Conservation (phyloP, 768 basidiomycete genomes). For the Albatrellus ellisii region DNA sequence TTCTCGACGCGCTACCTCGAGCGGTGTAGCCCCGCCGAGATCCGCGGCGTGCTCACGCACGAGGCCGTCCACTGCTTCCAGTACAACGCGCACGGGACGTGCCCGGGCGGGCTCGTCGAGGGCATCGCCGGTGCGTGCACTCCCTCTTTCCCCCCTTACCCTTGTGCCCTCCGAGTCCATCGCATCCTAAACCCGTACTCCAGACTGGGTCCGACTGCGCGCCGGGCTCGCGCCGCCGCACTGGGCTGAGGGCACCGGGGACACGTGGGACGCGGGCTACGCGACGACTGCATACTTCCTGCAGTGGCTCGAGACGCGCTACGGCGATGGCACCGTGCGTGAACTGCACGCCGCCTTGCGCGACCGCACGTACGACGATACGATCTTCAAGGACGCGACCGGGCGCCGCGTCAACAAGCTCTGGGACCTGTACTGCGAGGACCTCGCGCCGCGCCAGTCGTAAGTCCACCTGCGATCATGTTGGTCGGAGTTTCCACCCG, state of each 20-base stretch:
- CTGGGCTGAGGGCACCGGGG: slow-evolving; percentile 38
- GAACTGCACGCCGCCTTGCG: slow-evolving; percentile 45
- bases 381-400: slow-evolving; percentile 38
- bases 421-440: slow-evolving; percentile 42
- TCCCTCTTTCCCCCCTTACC: neutral
- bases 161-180: neutral
- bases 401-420: slow-evolving; percentile 39
- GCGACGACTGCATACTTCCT: slow-evolving; percentile 64
- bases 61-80: slow-evolving; percentile 77
- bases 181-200: neutral
- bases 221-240: slow-evolving; percentile 53
- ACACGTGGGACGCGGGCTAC: slow-evolving; percentile 67
- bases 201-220: slow-evolving; percentile 62
- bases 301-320: slow-evolving; percentile 45
- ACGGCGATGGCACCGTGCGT: slow-evolving; percentile 39
- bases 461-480: no score
- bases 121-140: slow-evolving; percentile 56
- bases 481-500: no score
- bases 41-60: slow-evolving; percentile 57
- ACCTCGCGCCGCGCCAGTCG: no score
- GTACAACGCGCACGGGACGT: slow-evolving; percentile 44
- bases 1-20: slow-evolving; percentile 54
- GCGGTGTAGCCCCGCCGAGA: slow-evolving; percentile 40
- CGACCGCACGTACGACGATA: slow-evolving; percentile 33
- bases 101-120: slow-evolving; percentile 63